These are phyloP conservation scores for Talaromyces pinophilus DNA, from an alignment of 2,329 filamentous ascomycete genomes.

Conservation along the genomic window DNA sequence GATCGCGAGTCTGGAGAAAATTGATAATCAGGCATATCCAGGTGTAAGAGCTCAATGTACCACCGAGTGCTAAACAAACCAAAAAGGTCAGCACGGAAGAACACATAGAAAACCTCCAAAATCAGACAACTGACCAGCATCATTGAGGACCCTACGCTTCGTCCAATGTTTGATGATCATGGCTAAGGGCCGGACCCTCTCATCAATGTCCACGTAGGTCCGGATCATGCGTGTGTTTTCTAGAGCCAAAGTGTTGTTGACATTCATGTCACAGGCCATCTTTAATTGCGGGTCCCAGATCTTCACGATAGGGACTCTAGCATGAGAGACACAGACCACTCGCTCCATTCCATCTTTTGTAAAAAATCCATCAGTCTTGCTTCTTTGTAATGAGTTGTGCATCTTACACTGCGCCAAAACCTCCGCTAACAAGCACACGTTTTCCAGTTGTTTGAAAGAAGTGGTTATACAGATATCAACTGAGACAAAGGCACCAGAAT, in stretches of 20 bases:
- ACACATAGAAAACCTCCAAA: constrained; percentile 1
- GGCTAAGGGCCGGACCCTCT: constrained; percentile 83
- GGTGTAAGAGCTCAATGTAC: constrained; percentile 94
- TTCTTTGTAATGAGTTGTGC: constrained; percentile 24
- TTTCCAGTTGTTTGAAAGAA: constrained; percentile 80
- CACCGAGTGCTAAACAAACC: constrained; percentile 71
- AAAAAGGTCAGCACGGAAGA: constrained; percentile 1
- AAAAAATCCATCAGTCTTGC: constrained; percentile 7
- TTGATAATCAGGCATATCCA: constrained; percentile 99
- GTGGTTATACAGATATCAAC: constrained; percentile 98
- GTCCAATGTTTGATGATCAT: constrained; percentile 99
- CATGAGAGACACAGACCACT: constrained; percentile 89
- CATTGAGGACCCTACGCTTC: constrained; percentile 85
- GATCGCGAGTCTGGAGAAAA: constrained; percentile 84
- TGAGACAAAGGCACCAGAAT: constrained; percentile 39
- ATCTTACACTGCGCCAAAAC: constrained; percentile 75
- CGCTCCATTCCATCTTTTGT: constrained; percentile 86
- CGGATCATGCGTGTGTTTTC: constrained; percentile 98
- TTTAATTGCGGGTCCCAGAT: constrained; percentile 93
- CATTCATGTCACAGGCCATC: constrained; percentile 95
- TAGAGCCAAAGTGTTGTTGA: constrained; percentile 92
- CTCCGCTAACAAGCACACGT: constrained; percentile 86
- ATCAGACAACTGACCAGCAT: constrained; percentile 70
- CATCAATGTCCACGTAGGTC: constrained; percentile 91
- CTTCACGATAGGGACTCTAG: constrained; percentile 98